Base-by-base conservation (phyloP, 2,329 filamentous ascomycete species). In the Herpotrichia juniperi region DNA sequence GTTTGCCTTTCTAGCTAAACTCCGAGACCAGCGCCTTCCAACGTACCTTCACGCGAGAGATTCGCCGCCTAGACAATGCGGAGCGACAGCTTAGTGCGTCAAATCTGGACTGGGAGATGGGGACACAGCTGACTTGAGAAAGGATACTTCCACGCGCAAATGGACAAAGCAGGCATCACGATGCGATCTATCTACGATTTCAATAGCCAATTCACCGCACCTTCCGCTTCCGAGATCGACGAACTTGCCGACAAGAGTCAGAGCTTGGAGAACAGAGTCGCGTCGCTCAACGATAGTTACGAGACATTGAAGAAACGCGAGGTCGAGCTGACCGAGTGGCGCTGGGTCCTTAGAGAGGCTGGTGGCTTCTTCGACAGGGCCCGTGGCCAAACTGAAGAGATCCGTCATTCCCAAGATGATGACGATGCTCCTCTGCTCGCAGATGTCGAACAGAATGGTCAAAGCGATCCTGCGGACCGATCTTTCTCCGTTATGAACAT, bases 401-500 rank as follows among this genome's bases (percentile, higher is more conserved):
- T 99, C 64, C 87, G 94, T 52, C 89, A 91, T 52, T 97, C 93
- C 28, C 88, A 90, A 58, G 83, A 87, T 50, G 87, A 93, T 54
- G 93, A 96, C 70, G 93, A 97, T 76, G 94, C 94, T 54, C 94
- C 96, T 35, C 83, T 99, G 40, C 86, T 99, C 50, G 89, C 90
- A 61, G 94, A 99, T 71, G 85, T 97, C 46, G 94, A 99, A 75
- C 90, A 96, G 72, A 87, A 93, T 70, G 82, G 82, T 48, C 78
- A 85, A 45, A 89, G 91, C 54, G 84, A 84, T 14, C 77, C 79
- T n/a, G 88, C 82, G 31, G 91, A 94, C 69, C 86, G 89, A 59
- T 94, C 91, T 35, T 97, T 99, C 76, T 94, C 91, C 5, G 91
- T 92, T 57, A 96, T 97, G 90, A 97, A 97, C 78, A 99, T 99